Percentiles rank a stretch among this genome's conserved stretches.
Evolutionary conservation across 805 yeast genomes (phyloP).

Genomic region (Candida anglica): DNA sequence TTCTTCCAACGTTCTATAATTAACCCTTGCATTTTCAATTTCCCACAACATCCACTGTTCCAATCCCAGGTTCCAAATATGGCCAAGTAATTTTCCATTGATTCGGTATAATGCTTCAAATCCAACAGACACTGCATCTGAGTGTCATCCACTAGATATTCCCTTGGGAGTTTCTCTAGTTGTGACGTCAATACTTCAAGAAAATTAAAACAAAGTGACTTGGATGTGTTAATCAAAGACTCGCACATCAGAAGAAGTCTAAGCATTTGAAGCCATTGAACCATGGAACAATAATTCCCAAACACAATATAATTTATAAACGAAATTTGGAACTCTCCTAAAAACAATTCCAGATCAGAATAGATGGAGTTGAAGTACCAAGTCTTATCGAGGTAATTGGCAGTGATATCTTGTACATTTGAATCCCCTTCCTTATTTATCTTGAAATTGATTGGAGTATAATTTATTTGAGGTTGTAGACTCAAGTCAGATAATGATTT

Average conservation of each 20-base stretch:
- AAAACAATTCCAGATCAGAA: constrained; percentile 23
- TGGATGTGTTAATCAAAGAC: constrained; percentile 16
- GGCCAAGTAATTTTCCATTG: constrained; percentile 13
- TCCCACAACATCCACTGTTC: constrained; percentile 15
- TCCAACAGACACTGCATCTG: constrained; percentile 15
- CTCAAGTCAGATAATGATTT: not conserved
- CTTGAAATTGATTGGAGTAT: constrained; percentile 40
- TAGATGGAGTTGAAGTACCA: constrained; percentile 48
- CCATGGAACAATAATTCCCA: constrained; percentile 60
- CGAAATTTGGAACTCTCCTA: constrained; percentile 54
- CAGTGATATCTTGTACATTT: constrained; percentile 39
- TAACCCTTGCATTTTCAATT: constrained; percentile 13
- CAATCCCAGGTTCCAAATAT: constrained; percentile 1
- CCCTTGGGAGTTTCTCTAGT: constrained; percentile 37
- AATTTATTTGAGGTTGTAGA: constrained; percentile 18
- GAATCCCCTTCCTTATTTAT: constrained; percentile 24
- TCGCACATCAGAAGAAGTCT: constrained; percentile 35
- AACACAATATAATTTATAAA: constrained; percentile 47
- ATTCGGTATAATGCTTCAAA: constrained; percentile 9
- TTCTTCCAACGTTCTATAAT: constrained; percentile 14
- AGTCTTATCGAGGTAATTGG: constrained; percentile 55
- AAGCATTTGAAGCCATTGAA: constrained; percentile 59
- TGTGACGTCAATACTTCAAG: constrained; percentile 31
- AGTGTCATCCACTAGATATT: constrained; percentile 25
- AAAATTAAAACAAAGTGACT: constrained; percentile 24